These are phyloP conservation scores for Bassia scoparia DNA, from an alignment of 148 eudicot species.

Conservation along the genomic window DNA sequence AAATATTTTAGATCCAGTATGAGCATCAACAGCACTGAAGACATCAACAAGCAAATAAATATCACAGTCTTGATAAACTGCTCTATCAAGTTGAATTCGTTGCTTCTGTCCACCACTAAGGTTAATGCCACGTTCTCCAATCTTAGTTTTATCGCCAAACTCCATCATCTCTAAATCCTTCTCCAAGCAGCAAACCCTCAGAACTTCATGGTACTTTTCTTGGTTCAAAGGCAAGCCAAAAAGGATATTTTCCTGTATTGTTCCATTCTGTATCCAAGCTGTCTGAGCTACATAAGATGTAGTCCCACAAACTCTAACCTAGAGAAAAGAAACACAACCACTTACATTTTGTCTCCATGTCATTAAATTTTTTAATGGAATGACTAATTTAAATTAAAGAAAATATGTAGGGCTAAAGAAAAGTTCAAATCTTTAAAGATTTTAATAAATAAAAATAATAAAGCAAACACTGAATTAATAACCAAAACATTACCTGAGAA, in stretches of 20 bases:
- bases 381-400: no score
- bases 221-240: slow-evolving; percentile 80
- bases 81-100: slow-evolving; percentile 87
- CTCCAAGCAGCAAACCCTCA: slow-evolving; percentile 73
- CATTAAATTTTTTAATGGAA: no score
- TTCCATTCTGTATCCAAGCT: slow-evolving; percentile 93
- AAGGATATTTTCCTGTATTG: slow-evolving; percentile 76
- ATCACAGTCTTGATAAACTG: slow-evolving; percentile 93
- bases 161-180: slow-evolving; percentile 97
- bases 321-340: no score
- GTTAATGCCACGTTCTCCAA: slow-evolving; percentile 96
- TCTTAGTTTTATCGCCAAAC: slow-evolving; percentile 93
- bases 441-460: no score
- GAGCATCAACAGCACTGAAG: slow-evolving; percentile 97
- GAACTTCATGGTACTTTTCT: slow-evolving; percentile 54
- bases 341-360: no score
- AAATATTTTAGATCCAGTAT: slow-evolving; percentile 87
- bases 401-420: no score
- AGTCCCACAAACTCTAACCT: slow-evolving; percentile 84
- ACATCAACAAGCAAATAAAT: slow-evolving; percentile 95
- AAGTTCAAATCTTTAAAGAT: no score
- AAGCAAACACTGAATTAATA: no score
- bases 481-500: not conserved
- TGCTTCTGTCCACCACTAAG: slow-evolving; percentile 99
- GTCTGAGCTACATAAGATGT: slow-evolving; percentile 97